A percentile compares a stretch with the other conserved stretches of the same genome.
Conservation (phyloP, 176 grass and related monocot genomes). For the Bromus sterilis region DNA sequence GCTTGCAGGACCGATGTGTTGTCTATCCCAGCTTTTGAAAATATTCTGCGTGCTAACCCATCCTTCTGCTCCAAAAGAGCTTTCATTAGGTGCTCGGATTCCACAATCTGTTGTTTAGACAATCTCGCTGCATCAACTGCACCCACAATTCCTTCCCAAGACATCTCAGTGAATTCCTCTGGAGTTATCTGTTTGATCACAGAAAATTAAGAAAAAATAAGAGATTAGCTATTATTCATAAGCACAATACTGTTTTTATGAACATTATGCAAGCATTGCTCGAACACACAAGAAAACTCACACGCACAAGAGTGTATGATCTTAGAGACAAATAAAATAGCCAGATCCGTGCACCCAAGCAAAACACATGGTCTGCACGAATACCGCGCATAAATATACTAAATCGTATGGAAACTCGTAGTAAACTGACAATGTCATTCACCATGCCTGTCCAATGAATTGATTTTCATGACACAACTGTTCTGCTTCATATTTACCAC, state of each 20-base stretch:
- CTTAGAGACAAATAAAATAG: neutral
- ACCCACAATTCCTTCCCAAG: slow-evolving; percentile 73
- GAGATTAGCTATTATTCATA: neutral
- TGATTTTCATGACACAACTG: neutral
- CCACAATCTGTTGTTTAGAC: slow-evolving; percentile 79
- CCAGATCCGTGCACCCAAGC: neutral
- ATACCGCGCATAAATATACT: neutral
- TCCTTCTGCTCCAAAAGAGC: slow-evolving; percentile 92
- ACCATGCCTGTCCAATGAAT: neutral
- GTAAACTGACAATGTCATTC: neutral
- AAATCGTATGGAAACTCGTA: neutral
- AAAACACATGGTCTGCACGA: neutral
- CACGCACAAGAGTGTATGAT: neutral
- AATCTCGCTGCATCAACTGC: slow-evolving; percentile 66
- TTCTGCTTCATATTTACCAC: neutral
- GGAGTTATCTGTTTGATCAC: slow-evolving; percentile 42
- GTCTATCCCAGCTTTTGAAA: slow-evolving; percentile 75
- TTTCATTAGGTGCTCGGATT: slow-evolving; percentile 96
- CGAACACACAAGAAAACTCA: neutral
- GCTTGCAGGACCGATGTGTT: slow-evolving; percentile 73
- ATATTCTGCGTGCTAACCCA: slow-evolving; percentile 87
- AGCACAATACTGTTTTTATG: neutral
- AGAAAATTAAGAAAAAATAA: neutral
- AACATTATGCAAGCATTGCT: neutral
- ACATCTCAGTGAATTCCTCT: slow-evolving; percentile 75